Percentiles rank a stretch among this genome's conserved stretches.
Conservation (phyloP, 768 basidiomycete species). For the Amanita thiersii region DNA sequence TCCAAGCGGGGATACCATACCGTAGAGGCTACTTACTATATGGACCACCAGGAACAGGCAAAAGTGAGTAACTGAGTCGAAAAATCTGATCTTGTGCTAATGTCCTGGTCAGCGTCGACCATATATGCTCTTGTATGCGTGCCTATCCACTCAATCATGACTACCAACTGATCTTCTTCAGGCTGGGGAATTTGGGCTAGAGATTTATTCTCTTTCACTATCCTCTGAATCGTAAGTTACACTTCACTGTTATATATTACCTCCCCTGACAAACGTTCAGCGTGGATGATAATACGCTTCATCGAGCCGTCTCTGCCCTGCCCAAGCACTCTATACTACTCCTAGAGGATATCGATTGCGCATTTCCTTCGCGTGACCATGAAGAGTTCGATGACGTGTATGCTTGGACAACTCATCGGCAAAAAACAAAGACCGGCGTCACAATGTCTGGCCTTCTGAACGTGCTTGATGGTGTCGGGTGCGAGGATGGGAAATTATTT, state of each 20-base stretch:
- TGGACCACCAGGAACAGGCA: constrained; percentile 57
- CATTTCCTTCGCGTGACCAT: constrained; percentile 37
- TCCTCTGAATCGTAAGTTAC: constrained; percentile 35
- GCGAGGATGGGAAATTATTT: constrained; percentile 54
- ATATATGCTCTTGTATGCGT: constrained; percentile 41
- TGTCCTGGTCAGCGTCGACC: constrained; percentile 35
- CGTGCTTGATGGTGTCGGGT: constrained; percentile 51
- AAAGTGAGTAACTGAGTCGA: constrained; percentile 29
- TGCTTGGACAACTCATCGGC: constrained; percentile 9
- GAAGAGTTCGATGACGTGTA: constrained; percentile 7
- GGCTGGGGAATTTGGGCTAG: constrained; percentile 67
- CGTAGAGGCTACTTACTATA: constrained; percentile 48
- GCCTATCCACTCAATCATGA: neutral
- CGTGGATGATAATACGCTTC: constrained; percentile 42
- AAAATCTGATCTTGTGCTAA: constrained; percentile 22
- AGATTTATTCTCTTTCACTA: constrained; percentile 64
- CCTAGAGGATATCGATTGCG: constrained; percentile 57
- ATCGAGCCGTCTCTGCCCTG: constrained; percentile 34
- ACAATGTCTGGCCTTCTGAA: constrained; percentile 52
- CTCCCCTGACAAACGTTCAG: constrained; percentile 17
- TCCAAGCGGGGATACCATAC: constrained; percentile 48
- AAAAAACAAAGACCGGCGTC: constrained; percentile 21
- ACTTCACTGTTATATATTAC: neutral
- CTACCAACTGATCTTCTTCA: constrained; percentile 11
- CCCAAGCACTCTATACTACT: constrained; percentile 47